Evolutionary conservation across 2,329 filamentous ascomycete species (phyloP).

Genomic region (Xylaria polymorpha): DNA sequence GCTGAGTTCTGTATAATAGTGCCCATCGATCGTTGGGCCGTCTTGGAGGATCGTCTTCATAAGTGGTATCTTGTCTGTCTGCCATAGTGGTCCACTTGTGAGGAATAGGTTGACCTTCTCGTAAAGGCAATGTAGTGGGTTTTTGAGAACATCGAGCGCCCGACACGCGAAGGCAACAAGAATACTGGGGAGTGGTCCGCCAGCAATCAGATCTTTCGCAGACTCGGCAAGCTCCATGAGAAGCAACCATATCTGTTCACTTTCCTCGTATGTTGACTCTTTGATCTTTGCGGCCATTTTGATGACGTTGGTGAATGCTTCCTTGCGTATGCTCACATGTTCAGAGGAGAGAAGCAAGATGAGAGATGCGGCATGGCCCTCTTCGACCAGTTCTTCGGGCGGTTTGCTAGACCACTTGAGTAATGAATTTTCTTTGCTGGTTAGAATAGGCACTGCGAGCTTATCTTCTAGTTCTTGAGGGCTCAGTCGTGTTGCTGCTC

Average conservation of each 20-base stretch:
- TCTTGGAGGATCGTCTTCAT: conserved; percentile 69
- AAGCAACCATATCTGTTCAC: conserved; percentile 81
- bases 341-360: conserved; percentile 80
- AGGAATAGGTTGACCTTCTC: conserved; percentile 88
- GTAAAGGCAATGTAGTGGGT: conserved; percentile 85
- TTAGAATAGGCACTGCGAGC: conserved; percentile 61
- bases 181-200: conserved; percentile 74
- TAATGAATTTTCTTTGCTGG: conserved; percentile 64
- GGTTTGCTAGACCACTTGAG: conserved; percentile 80
- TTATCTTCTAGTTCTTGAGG: conserved; percentile 62
- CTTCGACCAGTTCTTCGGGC: conserved; percentile 81
- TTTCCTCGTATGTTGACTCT: conserved; percentile 78
- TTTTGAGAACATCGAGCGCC: conserved; percentile 75
- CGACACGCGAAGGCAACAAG: conserved; percentile 80
- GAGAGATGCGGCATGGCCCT: conserved; percentile 76
- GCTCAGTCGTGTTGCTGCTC: conserved; percentile 44
- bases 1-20: conserved; percentile 50
- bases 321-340: conserved; percentile 79
- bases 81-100: conserved; percentile 81
- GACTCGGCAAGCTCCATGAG: conserved; percentile 85
- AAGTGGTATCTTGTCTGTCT: conserved; percentile 77
- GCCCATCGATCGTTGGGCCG: conserved; percentile 55
- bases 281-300: conserved; percentile 73
- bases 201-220: conserved; percentile 64
- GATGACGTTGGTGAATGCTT: conserved; percentile 76